Evolutionary conservation across 306 rosid species (phyloP).

Genomic region (Luffa acutangula): DNA sequence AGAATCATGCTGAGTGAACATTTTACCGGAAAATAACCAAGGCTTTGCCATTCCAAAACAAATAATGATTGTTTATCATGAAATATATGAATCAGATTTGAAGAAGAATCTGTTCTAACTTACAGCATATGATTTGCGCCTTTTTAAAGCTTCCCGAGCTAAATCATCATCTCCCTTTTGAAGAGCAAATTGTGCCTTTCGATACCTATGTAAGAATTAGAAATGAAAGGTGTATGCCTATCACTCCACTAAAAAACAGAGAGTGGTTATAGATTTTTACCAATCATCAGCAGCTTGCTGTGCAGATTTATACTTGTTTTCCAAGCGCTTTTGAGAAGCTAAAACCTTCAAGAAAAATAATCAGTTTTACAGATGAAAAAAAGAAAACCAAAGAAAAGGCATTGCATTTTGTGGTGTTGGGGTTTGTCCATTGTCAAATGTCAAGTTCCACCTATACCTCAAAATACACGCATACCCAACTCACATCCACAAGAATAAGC

Average conservation of each 20-base stretch:
- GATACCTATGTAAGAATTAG: conserved; percentile 43
- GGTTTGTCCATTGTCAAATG: not conserved
- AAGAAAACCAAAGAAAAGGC: not conserved
- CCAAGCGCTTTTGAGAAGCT: conserved; percentile 92
- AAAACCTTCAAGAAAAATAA: conserved; percentile 42
- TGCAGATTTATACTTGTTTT: conserved; percentile 80
- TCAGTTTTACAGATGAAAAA: conserved; percentile 5
- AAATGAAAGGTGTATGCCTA: not conserved
- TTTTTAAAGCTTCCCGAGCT: conserved; percentile 93
- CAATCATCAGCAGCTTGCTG: conserved; percentile 93
- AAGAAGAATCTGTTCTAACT: conserved; percentile 5
- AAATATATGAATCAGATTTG: not conserved
- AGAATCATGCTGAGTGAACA: not conserved
- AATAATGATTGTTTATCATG: not conserved
- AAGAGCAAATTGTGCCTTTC: conserved; percentile 89
- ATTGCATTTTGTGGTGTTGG: not conserved
- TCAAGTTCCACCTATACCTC: not conserved
- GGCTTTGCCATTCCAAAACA: not conserved
- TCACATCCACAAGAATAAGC: not conserved
- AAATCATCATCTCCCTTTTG: conserved; percentile 89
- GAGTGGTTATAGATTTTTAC: conserved; percentile 33
- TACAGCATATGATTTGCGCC: conserved; percentile 91
- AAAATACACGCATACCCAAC: not conserved
- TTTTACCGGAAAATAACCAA: not conserved
- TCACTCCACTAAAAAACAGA: not conserved